phyloP scores from a whole-genome alignment of 1,284 basidiomycete genomes.

The Peniophora sp. region DNA sequence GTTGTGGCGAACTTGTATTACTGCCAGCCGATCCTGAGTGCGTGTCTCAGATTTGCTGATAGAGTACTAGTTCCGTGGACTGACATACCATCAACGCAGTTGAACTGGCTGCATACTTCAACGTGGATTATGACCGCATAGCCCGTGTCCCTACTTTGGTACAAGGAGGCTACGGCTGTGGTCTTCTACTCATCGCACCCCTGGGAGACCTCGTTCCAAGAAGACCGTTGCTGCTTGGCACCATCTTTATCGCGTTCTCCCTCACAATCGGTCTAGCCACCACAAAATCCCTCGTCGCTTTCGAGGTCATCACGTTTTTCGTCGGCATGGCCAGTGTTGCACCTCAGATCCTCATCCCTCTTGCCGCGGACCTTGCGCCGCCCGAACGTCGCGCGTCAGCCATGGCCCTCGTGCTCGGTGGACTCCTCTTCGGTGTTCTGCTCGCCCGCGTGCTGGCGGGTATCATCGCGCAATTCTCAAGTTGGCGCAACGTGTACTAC shows the following conservation, averaged over 20 bases:
- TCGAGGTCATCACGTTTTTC: constrained; percentile 41
- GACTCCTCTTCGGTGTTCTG: constrained; percentile 43
- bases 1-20: constrained; percentile 65
- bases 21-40: constrained; percentile 64
- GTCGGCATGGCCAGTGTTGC: constrained; percentile 35
- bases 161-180: constrained; percentile 41
- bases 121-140: constrained; percentile 48
- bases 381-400: constrained; percentile 37
- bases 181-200: constrained; percentile 43
- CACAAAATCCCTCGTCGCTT: constrained; percentile 31
- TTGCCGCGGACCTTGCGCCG: constrained; percentile 47
- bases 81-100: too few relatives aligned
- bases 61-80: too few relatives aligned
- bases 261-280: constrained; percentile 41
- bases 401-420: constrained; percentile 42
- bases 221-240: constrained; percentile 37
- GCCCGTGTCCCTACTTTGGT: constrained; percentile 46
- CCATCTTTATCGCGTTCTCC: constrained; percentile 28
- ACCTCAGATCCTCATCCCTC: constrained; percentile 38
- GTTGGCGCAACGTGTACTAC: constrained; percentile 35
- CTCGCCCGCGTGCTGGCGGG: constrained; percentile 41
- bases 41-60: constrained; percentile 12
- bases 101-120: constrained; percentile 44
- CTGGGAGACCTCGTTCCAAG: constrained; percentile 48
- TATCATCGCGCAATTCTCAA: constrained; percentile 35